Conservation (phyloP, 1,284 basidiomycete genomes). For the Ganoderma boninense region DNA sequence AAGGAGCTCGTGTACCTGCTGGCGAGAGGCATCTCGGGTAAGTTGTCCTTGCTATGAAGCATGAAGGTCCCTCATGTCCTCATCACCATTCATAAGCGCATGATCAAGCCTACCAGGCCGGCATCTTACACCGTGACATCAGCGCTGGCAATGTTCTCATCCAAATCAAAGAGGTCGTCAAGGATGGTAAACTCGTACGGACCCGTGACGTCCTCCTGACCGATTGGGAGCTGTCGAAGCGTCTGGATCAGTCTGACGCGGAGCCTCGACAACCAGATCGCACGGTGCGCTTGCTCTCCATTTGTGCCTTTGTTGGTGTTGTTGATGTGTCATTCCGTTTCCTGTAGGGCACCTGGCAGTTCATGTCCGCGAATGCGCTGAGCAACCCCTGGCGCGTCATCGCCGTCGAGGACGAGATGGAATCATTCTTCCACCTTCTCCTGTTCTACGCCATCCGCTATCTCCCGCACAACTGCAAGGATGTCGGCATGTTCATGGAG, state of each 20-base stretch:
- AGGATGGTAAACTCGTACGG: neutral
- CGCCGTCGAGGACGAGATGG: constrained; percentile 22
- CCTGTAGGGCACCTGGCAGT: constrained; percentile 29
- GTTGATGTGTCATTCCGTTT: too few relatives aligned
- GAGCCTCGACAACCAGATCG: constrained; percentile 15
- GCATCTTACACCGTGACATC: constrained; percentile 23
- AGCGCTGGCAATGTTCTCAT: constrained; percentile 26
- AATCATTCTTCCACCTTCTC: constrained; percentile 25
- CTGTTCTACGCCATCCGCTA: constrained; percentile 21
- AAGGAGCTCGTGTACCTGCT: neutral
- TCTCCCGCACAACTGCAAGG: constrained; percentile 18
- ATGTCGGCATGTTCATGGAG: constrained; percentile 19
- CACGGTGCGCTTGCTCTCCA: constrained; percentile 9
- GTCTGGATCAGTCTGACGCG: neutral
- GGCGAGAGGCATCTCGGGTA: neutral
- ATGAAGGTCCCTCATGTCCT: too few relatives aligned
- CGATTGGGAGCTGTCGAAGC: constrained; percentile 29
- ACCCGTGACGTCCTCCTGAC: constrained; percentile 4
- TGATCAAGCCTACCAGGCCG: constrained; percentile 11
- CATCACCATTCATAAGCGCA: constrained; percentile 23
- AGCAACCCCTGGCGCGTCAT: neutral
- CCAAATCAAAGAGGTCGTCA: neutral
- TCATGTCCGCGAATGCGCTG: constrained; percentile 18
- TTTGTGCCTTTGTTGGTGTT: too few relatives aligned
- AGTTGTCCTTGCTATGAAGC: neutral